Evolutionary conservation across 2,329 filamentous ascomycete genomes (phyloP).

Genomic region (Dactylellina parvicollis): DNA sequence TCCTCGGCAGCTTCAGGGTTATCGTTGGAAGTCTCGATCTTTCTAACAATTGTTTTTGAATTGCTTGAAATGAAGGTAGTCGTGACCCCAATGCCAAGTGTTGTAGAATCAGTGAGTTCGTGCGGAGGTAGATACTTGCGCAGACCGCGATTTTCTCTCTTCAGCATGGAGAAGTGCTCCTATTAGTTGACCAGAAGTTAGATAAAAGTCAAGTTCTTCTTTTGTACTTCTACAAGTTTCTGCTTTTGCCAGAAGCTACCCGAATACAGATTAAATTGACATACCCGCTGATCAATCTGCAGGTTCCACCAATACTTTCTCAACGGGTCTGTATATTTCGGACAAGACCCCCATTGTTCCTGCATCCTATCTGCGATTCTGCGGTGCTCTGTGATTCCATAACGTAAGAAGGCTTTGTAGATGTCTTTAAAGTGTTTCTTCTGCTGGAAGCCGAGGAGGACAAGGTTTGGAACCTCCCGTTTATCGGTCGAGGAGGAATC

Average conservation of each 20-base stretch:
- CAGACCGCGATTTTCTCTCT: background rate
- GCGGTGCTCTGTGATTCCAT: slow-evolving; percentile 13
- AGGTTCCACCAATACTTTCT: slow-evolving; percentile 23
- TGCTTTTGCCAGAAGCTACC: no score
- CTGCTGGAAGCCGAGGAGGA: slow-evolving; percentile 23
- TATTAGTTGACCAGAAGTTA: background rate
- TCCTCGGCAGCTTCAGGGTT: no score
- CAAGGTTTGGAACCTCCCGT: slow-evolving; percentile 9
- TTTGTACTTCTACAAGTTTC: no score
- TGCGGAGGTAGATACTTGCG: slow-evolving; percentile 1
- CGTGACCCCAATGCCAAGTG: background rate
- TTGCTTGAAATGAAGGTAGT: no score
- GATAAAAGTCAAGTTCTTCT: no score
- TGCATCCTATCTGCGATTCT: slow-evolving; percentile 9
- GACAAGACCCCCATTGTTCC: slow-evolving; percentile 22
- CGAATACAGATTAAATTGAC: no score
- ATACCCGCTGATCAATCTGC: slow-evolving; percentile 12
- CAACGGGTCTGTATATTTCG: slow-evolving; percentile 5
- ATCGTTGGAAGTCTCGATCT: no score
- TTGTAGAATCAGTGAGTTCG: no score
- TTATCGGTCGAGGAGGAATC: background rate
- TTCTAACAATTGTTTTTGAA: no score
- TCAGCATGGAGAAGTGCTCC: slow-evolving; percentile 16
- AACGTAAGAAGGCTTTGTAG: slow-evolving; percentile 10
- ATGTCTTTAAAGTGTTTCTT: slow-evolving; percentile 10